phyloP scores from a whole-genome alignment of 2,329 filamentous ascomycete genomes.

The Talaromyces sp. region DNA sequence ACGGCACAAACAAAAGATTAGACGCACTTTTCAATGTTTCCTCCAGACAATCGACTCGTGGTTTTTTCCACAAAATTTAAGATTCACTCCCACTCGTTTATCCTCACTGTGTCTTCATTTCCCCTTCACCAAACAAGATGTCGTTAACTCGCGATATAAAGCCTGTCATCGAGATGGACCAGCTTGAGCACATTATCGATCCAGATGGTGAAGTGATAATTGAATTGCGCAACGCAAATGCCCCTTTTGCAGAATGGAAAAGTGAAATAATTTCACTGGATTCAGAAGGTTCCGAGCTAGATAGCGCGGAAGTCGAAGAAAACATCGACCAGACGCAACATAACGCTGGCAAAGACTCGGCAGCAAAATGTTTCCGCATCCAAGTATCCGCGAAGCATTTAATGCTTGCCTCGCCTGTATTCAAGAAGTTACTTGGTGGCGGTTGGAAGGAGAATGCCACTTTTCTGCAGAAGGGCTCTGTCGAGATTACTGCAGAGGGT shows the following conservation, averaged over 20 bases:
- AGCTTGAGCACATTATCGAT: not conserved
- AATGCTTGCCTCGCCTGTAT: constrained; percentile 16
- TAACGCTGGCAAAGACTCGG: not conserved
- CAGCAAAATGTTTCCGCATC: constrained; percentile 9
- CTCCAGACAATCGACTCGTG: too few species aligned
- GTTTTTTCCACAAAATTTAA: not conserved
- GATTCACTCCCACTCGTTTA: not conserved
- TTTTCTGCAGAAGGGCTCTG: constrained; percentile 12
- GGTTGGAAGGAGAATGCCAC: constrained; percentile 17
- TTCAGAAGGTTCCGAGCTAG: not conserved
- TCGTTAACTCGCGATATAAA: not conserved
- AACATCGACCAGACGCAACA: not conserved
- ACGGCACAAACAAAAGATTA: too few species aligned
- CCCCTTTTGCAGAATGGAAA: not conserved
- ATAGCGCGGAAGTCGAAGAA: not conserved
- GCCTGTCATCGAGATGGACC: not conserved
- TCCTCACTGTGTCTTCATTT: not conserved
- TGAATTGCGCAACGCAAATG: constrained; percentile 1
- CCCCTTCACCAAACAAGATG: not conserved
- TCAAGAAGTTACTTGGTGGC: constrained; percentile 15
- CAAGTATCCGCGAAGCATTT: constrained; percentile 21
- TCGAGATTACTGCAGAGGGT: constrained; percentile 15
- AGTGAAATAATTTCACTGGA: not conserved
- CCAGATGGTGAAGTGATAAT: constrained; percentile 6
- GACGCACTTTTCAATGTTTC: too few species aligned